Base-by-base conservation (phyloP, 1,139 yeast species). In the Meyerozyma sp. region DNA sequence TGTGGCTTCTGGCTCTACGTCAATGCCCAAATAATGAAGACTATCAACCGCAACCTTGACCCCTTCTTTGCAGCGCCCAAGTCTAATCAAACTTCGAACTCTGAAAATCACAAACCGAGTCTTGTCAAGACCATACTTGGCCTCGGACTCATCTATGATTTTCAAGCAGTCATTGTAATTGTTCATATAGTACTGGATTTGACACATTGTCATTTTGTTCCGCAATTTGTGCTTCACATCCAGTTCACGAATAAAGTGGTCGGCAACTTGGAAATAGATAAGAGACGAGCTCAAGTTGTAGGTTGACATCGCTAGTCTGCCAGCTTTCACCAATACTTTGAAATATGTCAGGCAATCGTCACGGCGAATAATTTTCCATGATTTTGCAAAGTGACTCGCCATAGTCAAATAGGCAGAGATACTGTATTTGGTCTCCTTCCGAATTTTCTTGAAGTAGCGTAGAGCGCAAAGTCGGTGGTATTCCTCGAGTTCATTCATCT, bases 401-500 rank as follows among this genome's bases (percentile, higher is more conserved):
- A 69, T 64, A 29, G 54, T 52, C 27, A 66, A 58, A 43, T 64
- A 66, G 11, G 56, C 58, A 11, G 61, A 41, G 16, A 64, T 55
- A 36, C 55, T 55, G 10, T 56, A 43, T 13, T 49, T 46, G 2
- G 45, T 39, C 29, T 59, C 58, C 32, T 57, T 54, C 5, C 55
- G 49, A 5, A 59, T 44, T n/a, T 51, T 50, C 11, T 66, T 61
- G 44, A 66, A 62, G 41, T 66, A 56, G 18, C 79, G 57, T 42
- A 77, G 50, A 0, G 79, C 82, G 56, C 77, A 71, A 5, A 56
- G 42, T 32, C 73, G 61, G 44, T 77, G 78, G 28, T 58, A 58
- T 20, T 59, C 58, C 16, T 58, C 55, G 5, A 68, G 59, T 43
- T 68, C 70, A 2, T 57, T 54, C 1, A 49, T 48, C 0, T 49